Evolutionary conservation across 495 filamentous ascomycete species (phyloP), one percentile per base, ranked within the genome.

Genomic region (Penicillium steckii): DNA sequence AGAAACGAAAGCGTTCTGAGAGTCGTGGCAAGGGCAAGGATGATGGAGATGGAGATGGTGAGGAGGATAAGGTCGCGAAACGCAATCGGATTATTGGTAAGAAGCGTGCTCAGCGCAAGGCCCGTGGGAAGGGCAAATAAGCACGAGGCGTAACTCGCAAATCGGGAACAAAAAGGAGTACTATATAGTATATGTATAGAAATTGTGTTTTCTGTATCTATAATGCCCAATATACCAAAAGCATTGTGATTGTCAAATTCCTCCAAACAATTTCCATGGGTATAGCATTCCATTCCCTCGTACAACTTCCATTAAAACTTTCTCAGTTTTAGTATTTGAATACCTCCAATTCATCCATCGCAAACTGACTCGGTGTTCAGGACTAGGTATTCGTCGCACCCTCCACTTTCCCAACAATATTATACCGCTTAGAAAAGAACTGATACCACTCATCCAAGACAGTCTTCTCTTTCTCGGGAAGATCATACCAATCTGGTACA

Each of bases 371-470:
- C 27, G 6, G n/a, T 29, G 27, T 29, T 29, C 6, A 5, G 6
- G 12, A 12, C 58, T 52, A 70, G 32, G 52, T 63, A 48, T 75
- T 75, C 26, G 53, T 69, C 5, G 72, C 72, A 45, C 66, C 69
- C 56, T 85, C 69, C 8, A 95, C 88, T 66, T 82, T 82, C 26
- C 94, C 94, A 33, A 97, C 86, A 49, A 97, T 83, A 61, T 93
- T 96, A 66, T 98, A 98, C 33, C 94, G 79, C 73, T 97, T 98
- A 60, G 84, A 86, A 74, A 97, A 98, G 74, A 95, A 98, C 3
- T 86, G 95, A 46, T 82, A 85, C 94, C 94, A 99, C 64, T 97
- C 95, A 19, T 89, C 77, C 33, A 99, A 74, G 12, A 86, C 83
- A 22, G 76, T 80, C 74, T 96, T 90, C 66, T 96, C 85, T 72